Evolutionary conservation across 768 basidiomycete genomes (phyloP).

Genomic region (Boletus patriciae): DNA sequence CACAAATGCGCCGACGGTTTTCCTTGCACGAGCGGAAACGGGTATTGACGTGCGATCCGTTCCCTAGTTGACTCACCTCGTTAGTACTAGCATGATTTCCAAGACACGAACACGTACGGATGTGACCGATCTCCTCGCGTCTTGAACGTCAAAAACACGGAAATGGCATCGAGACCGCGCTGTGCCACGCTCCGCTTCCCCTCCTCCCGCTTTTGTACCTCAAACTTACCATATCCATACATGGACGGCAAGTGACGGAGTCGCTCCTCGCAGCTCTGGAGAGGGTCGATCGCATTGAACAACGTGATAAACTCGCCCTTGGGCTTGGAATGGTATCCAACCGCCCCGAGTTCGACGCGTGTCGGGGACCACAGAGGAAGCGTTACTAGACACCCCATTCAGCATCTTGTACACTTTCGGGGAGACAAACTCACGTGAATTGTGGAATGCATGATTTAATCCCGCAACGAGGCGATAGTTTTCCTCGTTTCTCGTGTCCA

Average conservation of each 20-base stretch:
- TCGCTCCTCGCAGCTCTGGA: conserved; percentile 42
- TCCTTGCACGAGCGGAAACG: conserved; percentile 60
- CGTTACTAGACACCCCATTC: conserved; percentile 42
- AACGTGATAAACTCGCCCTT: conserved; percentile 69
- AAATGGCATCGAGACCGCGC: conserved; percentile 53
- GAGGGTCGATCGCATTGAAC: conserved; percentile 64
- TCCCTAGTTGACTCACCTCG: conserved; percentile 32
- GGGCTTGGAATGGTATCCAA: conserved; percentile 72
- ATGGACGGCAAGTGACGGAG: conserved; percentile 56
- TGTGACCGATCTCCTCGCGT: conserved; percentile 34
- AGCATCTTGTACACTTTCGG: neutral
- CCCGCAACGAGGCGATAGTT: conserved; percentile 57
- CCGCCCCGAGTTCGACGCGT: conserved; percentile 61
- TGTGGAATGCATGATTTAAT: conserved; percentile 67
- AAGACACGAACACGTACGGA: conserved; percentile 35
- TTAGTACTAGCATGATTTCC: neutral
- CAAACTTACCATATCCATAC: conserved; percentile 61
- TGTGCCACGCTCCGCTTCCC: conserved; percentile 61
- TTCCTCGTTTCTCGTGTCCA: conserved; percentile 56
- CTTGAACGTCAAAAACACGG: conserved; percentile 50
- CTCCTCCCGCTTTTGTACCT: conserved; percentile 41
- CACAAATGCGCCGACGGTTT: conserved; percentile 67
- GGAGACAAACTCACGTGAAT: conserved; percentile 49
- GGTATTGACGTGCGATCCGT: conserved; percentile 51
- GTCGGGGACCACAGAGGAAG: conserved; percentile 73